Percentiles rank a stretch among this genome's conserved stretches.
These are phyloP conservation scores for Ganoderma lingzhi DNA, from an alignment of 1,284 basidiomycete species.

Conservation along the genomic window DNA sequence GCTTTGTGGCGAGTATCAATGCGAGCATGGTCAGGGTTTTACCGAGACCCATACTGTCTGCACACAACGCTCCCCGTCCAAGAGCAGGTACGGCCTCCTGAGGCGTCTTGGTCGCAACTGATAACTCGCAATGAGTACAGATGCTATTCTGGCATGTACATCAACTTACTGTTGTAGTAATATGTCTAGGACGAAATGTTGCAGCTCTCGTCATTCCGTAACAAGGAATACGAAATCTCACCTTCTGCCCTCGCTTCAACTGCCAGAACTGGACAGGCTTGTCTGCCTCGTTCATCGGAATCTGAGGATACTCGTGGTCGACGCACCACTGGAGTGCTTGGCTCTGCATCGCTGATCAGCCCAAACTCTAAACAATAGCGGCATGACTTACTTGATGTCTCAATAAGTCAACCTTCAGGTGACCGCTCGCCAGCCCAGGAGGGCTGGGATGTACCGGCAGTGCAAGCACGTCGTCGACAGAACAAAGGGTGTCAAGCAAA, in stretches of 20 bases:
- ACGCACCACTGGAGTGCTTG: conserved; percentile 86
- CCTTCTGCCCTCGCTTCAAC: conserved; percentile 63
- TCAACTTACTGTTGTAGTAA: conserved; percentile 70
- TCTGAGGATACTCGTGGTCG: conserved; percentile 73
- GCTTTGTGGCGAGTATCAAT: conserved; percentile 78
- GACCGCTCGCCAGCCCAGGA: conserved; percentile 69
- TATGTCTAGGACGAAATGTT: conserved; percentile 50
- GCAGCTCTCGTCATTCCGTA: neutral
- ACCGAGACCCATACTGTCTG: conserved; percentile 91
- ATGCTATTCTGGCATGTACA: neutral
- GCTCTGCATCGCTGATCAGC: conserved; percentile 50
- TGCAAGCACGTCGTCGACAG: conserved; percentile 72
- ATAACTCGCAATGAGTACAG: conserved; percentile 14
- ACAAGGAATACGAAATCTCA: conserved; percentile 31
- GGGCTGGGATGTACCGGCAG: conserved; percentile 73
- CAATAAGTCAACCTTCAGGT: conserved; percentile 75
- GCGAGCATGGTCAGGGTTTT: conserved; percentile 88
- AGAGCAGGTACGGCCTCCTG: conserved; percentile 71
- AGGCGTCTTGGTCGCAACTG: conserved; percentile 83
- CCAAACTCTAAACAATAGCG: conserved; percentile 1
- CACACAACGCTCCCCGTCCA: conserved; percentile 85
- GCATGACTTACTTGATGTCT: conserved; percentile 73
- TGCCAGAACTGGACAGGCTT: conserved; percentile 91
- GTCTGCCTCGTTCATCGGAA: conserved; percentile 73
- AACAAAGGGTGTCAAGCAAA: conserved; percentile 72